Base-by-base conservation (phyloP, 768 basidiomycete species). In the Rhodotorula taiwanensis region DNA sequence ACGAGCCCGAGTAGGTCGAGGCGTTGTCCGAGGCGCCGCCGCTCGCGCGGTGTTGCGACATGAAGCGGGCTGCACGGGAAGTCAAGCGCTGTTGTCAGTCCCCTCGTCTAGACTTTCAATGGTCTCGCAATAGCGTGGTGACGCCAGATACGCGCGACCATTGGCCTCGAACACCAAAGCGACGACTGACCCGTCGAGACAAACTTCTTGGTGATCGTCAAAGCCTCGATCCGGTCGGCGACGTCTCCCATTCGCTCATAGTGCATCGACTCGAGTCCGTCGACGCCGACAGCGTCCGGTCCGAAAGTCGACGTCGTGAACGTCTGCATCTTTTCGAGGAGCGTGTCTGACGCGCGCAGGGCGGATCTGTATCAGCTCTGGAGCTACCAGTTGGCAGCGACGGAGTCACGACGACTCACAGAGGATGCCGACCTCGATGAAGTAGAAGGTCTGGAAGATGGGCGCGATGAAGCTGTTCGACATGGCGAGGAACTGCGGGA, bases 371-470 rank as follows among this genome's bases (percentile, higher is more conserved):
- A n/a, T n/a, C n/a, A n/a, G n/a, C n/a, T n/a, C n/a, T n/a, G n/a
- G n/a, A n/a, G n/a, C n/a, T n/a, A n/a, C n/a, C n/a, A n/a, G n/a
- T n/a, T n/a, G n/a, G n/a, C n/a, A n/a, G n/a, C n/a, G n/a, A n/a
- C n/a, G n/a, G n/a, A n/a, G n/a, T n/a, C n/a, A n/a, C n/a, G n/a
- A n/a, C n/a, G n/a, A 47, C 48, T 14, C 39, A 66, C 66, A 64
- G 44, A 66, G 63, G 51, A 58, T 55, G 33, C 84, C 91, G 73
- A 73, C 93, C 90, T 98, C 91, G 92, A 99, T 97, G 76, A 94
- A 99, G 80, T 87, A 99, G 81, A 92, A 92, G 23, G 91, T 94
- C 72, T 94, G 87, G 83, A 97, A 99, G n/a, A 98, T 79, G 1
- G 95, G 95, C 70, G 93, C 87, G 74, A 98, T 89, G 77, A 97